Evolutionary conservation across 805 yeast genomes (phyloP).

Genomic region (Wickerhamomyces ciferrii): DNA sequence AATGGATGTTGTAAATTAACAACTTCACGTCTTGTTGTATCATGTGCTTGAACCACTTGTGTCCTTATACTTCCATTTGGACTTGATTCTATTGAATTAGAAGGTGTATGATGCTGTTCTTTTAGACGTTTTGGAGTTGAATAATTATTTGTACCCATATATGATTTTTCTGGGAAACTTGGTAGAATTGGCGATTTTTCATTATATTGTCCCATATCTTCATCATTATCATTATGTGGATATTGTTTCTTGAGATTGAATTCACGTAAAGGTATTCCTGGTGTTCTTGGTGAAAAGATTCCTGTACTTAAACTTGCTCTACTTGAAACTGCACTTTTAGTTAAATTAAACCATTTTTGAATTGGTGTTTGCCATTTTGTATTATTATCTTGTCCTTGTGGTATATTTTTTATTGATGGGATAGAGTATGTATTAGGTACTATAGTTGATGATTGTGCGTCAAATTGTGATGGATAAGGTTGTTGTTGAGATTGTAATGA

Average conservation of each 20-base stretch:
- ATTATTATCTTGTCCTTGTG: constrained; percentile 4
- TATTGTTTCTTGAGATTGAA: constrained; percentile 14
- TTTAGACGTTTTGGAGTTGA: not conserved
- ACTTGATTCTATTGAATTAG: not conserved
- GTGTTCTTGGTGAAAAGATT: constrained; percentile 13
- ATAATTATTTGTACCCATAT: constrained; percentile 5
- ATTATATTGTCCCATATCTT: constrained; percentile 2
- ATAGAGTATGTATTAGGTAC: not conserved
- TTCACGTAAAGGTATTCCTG: constrained; percentile 18
- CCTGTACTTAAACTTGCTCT: constrained; percentile 18
- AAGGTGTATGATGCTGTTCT: not conserved
- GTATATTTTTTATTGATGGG: not conserved
- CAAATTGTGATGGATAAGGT: not conserved
- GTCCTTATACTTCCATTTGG: constrained; percentile 2
- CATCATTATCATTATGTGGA: not conserved
- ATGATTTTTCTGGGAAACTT: constrained; percentile 13
- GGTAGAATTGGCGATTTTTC: constrained; percentile 18
- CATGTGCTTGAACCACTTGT: constrained; percentile 8
- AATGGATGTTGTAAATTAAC: constrained; percentile 15
- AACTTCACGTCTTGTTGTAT: constrained; percentile 3
- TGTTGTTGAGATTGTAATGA: not conserved
- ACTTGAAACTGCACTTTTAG: constrained; percentile 9
- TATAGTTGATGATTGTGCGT: not conserved
- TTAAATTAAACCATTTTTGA: constrained; percentile 18
- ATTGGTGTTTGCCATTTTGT: constrained; percentile 22